Evolutionary conservation across 371 early-diverging fungal species (phyloP).

Genomic region (Umbelopsis sp.): DNA sequence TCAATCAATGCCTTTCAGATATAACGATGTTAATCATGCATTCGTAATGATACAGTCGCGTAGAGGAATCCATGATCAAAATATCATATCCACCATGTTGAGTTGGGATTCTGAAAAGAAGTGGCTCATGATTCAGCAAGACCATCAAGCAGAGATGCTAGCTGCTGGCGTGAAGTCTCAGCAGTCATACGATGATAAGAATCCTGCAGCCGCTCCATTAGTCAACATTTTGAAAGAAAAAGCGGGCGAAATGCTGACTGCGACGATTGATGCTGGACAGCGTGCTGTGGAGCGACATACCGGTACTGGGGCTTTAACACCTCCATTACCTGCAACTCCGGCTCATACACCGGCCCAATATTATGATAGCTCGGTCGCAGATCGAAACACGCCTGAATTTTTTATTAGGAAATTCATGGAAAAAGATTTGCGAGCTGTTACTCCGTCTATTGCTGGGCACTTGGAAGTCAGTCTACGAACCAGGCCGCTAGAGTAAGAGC

Average conservation of each 20-base stretch:
- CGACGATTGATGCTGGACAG: slow-evolving; percentile 37
- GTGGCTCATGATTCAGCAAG: slow-evolving; percentile 54
- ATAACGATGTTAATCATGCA: background rate
- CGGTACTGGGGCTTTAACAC: slow-evolving; percentile 21
- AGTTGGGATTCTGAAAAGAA: slow-evolving; percentile 46
- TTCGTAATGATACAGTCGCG: slow-evolving; percentile 31
- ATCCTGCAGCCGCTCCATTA: slow-evolving; percentile 33
- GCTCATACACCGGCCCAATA: slow-evolving; percentile 22
- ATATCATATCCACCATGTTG: slow-evolving; percentile 35
- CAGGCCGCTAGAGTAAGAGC: slow-evolving; percentile 44
- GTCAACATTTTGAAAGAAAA: slow-evolving; percentile 46
- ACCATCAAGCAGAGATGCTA: slow-evolving; percentile 49
- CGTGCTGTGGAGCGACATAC: slow-evolving; percentile 44
- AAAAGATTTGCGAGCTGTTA: slow-evolving; percentile 40
- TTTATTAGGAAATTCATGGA: slow-evolving; percentile 49
- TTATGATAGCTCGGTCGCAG: slow-evolving; percentile 20
- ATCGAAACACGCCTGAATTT: slow-evolving; percentile 46
- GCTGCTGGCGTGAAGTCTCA: slow-evolving; percentile 25
- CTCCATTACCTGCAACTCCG: slow-evolving; percentile 23
- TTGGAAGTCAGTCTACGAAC: slow-evolving; percentile 53
- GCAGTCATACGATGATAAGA: slow-evolving; percentile 22
- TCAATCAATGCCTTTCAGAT: background rate
- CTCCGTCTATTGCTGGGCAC: slow-evolving; percentile 37
- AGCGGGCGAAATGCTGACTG: slow-evolving; percentile 50
- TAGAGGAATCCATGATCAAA: slow-evolving; percentile 47